Evolutionary conservation across 495 filamentous ascomycete species (phyloP), one percentile per base, ranked within the genome.

Genomic region (Xylona heveae): DNA sequence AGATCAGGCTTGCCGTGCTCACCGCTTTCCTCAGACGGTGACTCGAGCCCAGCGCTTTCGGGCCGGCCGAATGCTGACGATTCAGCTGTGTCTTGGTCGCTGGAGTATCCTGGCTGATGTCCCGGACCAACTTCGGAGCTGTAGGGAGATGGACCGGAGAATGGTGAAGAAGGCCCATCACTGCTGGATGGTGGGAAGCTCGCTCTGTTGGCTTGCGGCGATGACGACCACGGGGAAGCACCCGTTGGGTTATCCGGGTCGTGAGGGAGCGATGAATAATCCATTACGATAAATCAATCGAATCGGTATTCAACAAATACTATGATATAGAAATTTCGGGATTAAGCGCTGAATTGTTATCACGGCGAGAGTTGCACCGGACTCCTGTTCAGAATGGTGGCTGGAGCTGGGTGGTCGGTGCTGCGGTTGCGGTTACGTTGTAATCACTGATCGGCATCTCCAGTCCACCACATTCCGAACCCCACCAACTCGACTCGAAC

Each of bases 291-390:
- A 9, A 12, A 15, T 3, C 10, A 31, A 13, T 8, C 8, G 8
- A 25, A 25, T 13, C 24, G 7, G 6, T 2, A 10, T 33, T 33
- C 12, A 2, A 16, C 38, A 51, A 30, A 48, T 74, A 15, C 53
- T 57, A 26, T 61, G 53, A 29, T 88, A 84, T 31, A 63, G 88
- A 38, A 99, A 99, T 48, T 93, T 99, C 53, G 90, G 90, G 23
- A 99, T 99, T 38, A 93, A 95, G 50, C 90, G 90, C 23, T 90
- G 95, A 52, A 93, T 95, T 38, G 90, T 95, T 70, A n/a, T n/a
- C n/a, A n/a, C n/a, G n/a, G n/a, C n/a, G n/a, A n/a, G n/a, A n/a
- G n/a, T n/a, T n/a, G n/a, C n/a, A n/a, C n/a, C n/a, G n/a, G n/a
- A n/a, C n/a, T n/a, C n/a, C n/a, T n/a, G n/a, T n/a, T n/a, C n/a